Evolutionary conservation across 306 rosid genomes (phyloP), one percentile per base, ranked within the genome.

Genomic region (Argentina anserina): DNA sequence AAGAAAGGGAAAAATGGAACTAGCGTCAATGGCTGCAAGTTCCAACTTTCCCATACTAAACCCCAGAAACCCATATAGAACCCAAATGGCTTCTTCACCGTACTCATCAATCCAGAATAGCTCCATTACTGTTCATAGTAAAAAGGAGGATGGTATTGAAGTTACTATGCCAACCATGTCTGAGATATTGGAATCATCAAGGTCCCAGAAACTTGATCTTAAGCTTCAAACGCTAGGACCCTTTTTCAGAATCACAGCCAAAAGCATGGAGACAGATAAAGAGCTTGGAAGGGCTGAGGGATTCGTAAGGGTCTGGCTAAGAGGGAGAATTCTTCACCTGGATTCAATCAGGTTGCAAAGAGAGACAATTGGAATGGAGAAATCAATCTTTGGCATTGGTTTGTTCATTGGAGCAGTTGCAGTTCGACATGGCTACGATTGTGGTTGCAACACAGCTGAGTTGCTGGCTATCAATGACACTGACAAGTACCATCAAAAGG

Each of bases 201-300:
- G 78, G 70, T 46, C 90, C 11, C 97, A 90, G 82, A 93, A 86
- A 7, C 77, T 87, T 2, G 80, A 84, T 81, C 85, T 93, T 63
- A 70, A 79, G 73, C 98, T 93, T 52, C 87, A 83, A 86, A 87
- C 90, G 4, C 14, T 93, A 6, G 98, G 96, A 50, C 98, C 97
- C 70, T 93, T 93, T 65, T 90, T 89, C 90, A 85, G 92, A 85
- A 89, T 93, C 83, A 89, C 90, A 0, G 98, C 96, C 49, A 86
- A 39, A 59, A 90, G 85, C 79, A 40, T 79, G 78, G 86, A 74
- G 60, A 83, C 88, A 1, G 52, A 83, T 23, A 72, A 45, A 2
- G 97, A 93, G 77, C 72, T 93, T 18, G 97, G 98, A 43, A 89
- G 46, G 65, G 98, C 98, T 0, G 96, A 93, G 71, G 97, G 98